phyloP scores from a whole-genome alignment of 257 asterid genomes.

The Solanum rostratum region DNA sequence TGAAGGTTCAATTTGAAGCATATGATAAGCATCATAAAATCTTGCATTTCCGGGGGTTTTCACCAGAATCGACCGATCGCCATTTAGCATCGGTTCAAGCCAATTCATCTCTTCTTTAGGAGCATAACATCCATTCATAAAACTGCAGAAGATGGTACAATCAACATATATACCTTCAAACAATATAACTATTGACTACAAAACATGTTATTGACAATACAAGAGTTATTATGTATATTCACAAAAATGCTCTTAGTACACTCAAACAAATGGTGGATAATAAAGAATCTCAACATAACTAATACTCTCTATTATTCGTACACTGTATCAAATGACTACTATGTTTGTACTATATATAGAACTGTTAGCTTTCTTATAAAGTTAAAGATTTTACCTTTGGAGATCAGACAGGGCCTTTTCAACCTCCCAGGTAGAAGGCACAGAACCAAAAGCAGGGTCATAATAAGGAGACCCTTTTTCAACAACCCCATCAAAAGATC shows the following conservation, averaged over 20 bases:
- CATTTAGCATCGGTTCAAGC: slow-evolving; percentile 2
- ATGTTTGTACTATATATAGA: background rate
- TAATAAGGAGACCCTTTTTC: background rate
- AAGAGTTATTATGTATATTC: background rate
- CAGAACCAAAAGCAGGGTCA: slow-evolving; percentile 27
- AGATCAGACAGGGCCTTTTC: slow-evolving; percentile 43
- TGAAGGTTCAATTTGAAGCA: slow-evolving; percentile 45
- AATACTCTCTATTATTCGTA: background rate
- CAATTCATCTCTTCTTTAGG: slow-evolving; percentile 11
- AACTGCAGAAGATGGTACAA: slow-evolving; percentile 16
- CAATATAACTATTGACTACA: background rate
- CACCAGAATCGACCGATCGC: slow-evolving; percentile 8
- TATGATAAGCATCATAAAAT: slow-evolving; percentile 27
- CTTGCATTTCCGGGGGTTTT: slow-evolving; percentile 35
- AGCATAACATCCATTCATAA: slow-evolving; percentile 21
- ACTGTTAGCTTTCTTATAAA: background rate
- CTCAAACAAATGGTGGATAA: background rate
- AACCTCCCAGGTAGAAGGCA: slow-evolving; percentile 44
- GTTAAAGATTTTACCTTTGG: slow-evolving; percentile 24
- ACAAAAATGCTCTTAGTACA: background rate
- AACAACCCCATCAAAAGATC: background rate
- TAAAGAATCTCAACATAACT: background rate
- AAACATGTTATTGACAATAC: background rate
- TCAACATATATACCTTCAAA: background rate
- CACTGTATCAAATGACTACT: background rate